Conservation (phyloP, 352 stramenopile genomes). For the Saprolegnia parasitica region DNA sequence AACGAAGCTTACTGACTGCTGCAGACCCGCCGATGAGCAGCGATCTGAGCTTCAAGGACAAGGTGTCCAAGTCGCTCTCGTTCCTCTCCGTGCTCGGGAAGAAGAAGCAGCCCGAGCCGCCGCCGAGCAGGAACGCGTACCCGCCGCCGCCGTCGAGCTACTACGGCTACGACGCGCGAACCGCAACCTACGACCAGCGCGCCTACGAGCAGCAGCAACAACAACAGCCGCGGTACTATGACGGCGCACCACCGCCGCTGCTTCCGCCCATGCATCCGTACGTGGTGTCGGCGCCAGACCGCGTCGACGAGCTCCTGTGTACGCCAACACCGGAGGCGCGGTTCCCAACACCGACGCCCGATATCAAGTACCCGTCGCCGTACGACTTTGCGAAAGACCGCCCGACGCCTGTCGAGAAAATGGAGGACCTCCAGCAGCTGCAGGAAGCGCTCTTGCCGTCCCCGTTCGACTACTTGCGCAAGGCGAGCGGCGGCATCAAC, state of each 20-base stretch:
- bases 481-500: neutral
- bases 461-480: constrained; percentile 32
- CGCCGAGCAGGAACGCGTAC: neutral
- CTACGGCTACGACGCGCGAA: neutral
- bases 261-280: constrained; percentile 28
- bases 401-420: constrained; percentile 64
- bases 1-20: neutral
- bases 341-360: constrained; percentile 54
- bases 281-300: constrained; percentile 6
- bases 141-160: constrained; percentile 13
- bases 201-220: neutral
- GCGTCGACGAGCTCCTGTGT: constrained; percentile 23
- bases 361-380: constrained; percentile 73
- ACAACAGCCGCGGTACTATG: neutral
- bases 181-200: neutral
- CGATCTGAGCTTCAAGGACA: constrained; percentile 30
- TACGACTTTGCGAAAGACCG: constrained; percentile 76
- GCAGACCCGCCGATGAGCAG: constrained; percentile 11
- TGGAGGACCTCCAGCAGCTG: constrained; percentile 64
- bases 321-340: constrained; percentile 59
- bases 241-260: neutral
- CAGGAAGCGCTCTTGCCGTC: constrained; percentile 71
- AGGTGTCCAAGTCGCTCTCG: constrained; percentile 25
- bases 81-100: constrained; percentile 29
- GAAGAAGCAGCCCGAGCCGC: constrained; percentile 11